Percentiles rank a stretch among this genome's conserved stretches.
These are phyloP conservation scores for Candida pseudofarinosa DNA, from an alignment of 805 yeast genomes.

Conservation along the genomic window DNA sequence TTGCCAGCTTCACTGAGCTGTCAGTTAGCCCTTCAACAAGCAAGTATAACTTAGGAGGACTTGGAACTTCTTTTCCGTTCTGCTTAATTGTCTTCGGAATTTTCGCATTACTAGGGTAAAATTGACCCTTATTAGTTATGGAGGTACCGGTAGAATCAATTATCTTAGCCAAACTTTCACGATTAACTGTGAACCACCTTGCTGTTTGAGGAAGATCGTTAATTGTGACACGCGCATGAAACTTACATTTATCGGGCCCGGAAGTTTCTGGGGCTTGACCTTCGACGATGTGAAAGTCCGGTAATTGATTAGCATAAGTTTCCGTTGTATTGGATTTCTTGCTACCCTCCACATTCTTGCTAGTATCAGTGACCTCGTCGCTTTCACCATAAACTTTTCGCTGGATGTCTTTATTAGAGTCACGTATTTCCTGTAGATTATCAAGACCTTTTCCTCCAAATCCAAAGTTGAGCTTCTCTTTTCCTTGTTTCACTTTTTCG, in stretches of 20 bases:
- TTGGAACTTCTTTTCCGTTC: conserved; percentile 37
- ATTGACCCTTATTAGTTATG: conserved; percentile 79
- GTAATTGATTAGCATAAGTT: conserved; percentile 20
- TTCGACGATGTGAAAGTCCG: conserved; percentile 46
- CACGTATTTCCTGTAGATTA: conserved; percentile 62
- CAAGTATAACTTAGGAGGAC: conserved; percentile 72
- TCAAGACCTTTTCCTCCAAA: conserved; percentile 93
- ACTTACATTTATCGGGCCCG: conserved; percentile 52
- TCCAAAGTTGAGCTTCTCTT: conserved; percentile 63
- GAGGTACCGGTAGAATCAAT: conserved; percentile 71
- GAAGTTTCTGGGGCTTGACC: conserved; percentile 51
- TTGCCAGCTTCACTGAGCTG: conserved; percentile 54
- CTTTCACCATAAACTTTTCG: conserved; percentile 46
- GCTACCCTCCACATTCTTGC: conserved; percentile 1
- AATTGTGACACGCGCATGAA: conserved; percentile 66
- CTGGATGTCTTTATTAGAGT: conserved; percentile 47
- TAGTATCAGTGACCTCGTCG: conserved; percentile 3
- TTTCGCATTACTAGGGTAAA: conserved; percentile 39
- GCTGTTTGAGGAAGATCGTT: conserved; percentile 83
- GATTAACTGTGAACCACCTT: conserved; percentile 72
- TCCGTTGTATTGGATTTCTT: neutral
- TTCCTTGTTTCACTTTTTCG: conserved; percentile 61
- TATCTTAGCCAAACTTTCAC: conserved; percentile 58
- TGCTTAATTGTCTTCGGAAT: conserved; percentile 54
- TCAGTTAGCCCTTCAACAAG: conserved; percentile 73